Evolutionary conservation across 805 yeast genomes (phyloP).

Genomic region (Debaryomyces maramus): DNA sequence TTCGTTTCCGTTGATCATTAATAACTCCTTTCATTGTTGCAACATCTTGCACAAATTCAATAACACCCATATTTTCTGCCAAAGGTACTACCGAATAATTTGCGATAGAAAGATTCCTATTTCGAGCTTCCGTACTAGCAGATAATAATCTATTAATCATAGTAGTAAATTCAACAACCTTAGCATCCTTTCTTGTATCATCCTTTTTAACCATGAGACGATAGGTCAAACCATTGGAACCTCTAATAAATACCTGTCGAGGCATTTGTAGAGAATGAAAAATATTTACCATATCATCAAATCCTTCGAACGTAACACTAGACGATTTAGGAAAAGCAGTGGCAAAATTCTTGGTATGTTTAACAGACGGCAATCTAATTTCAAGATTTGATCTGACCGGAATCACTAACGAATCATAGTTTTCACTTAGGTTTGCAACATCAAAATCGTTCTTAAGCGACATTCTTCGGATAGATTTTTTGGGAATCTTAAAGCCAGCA

Average conservation of each 20-base stretch:
- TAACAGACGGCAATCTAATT: conserved; percentile 57
- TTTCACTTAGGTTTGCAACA: conserved; percentile 28
- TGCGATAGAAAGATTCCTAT: conserved; percentile 66
- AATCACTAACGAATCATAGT: conserved; percentile 55
- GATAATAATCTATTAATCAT: conserved; percentile 75
- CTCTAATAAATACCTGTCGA: conserved; percentile 68
- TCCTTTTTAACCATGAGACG: conserved; percentile 83
- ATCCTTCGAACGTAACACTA: conserved; percentile 52
- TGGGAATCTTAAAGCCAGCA: conserved; percentile 40
- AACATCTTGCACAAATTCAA: conserved; percentile 55
- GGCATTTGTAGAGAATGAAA: conserved; percentile 88
- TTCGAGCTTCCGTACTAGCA: conserved; percentile 68
- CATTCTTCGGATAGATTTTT: conserved; percentile 33
- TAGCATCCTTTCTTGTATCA: conserved; percentile 93
- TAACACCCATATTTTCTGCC: conserved; percentile 82
- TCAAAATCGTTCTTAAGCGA: conserved; percentile 43
- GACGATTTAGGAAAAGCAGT: conserved; percentile 47
- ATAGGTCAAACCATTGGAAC: conserved; percentile 75
- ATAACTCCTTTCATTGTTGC: conserved; percentile 35
- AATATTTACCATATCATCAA: conserved; percentile 68
- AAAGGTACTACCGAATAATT: conserved; percentile 89
- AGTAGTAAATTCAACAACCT: conserved; percentile 86
- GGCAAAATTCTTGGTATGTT: conserved; percentile 39
- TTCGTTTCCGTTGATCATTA: conserved; percentile 26
- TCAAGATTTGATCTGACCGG: conserved; percentile 75